These are phyloP conservation scores for Trichomonascus vanleenenianus DNA, from an alignment of 805 yeast species.

Conservation along the genomic window DNA sequence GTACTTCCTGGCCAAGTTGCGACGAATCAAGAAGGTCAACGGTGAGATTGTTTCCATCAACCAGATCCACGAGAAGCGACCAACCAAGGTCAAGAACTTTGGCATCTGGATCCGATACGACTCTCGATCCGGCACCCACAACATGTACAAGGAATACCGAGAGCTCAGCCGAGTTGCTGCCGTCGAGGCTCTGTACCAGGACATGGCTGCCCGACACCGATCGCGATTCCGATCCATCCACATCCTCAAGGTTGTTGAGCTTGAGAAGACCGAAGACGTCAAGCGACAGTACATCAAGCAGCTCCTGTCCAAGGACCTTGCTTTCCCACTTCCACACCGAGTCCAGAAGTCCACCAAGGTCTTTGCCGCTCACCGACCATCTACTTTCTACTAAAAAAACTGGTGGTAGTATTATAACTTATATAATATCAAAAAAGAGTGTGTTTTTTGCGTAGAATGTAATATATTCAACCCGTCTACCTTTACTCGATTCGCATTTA, in stretches of 20 bases:
- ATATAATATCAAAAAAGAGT: too few relatives aligned
- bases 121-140: conserved; percentile 99
- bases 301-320: conserved; percentile 88
- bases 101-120: conserved; percentile 99
- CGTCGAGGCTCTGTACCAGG: conserved; percentile 97
- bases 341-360: conserved; percentile 81
- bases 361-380: conserved; percentile 88
- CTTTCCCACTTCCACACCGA: conserved; percentile 99
- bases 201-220: conserved; percentile 99
- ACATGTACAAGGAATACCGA: conserved; percentile 99
- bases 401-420: neutral
- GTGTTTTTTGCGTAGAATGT: too few relatives aligned
- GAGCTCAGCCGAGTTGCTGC: conserved; percentile 99
- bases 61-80: conserved; percentile 87
- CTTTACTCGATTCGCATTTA: too few relatives aligned
- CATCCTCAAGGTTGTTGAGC: conserved; percentile 98
- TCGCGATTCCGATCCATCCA: conserved; percentile 99
- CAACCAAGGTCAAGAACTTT: conserved; percentile 99
- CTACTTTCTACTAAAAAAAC: conserved; percentile 97
- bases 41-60: conserved; percentile 97
- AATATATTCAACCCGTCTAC: too few relatives aligned
- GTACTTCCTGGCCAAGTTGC: conserved; percentile 99
- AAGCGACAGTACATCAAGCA: conserved; percentile 99
- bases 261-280: conserved; percentile 95
- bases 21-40: conserved; percentile 99